These are phyloP conservation scores for Scenedesmus sp. DNA, from an alignment of 163 green algal species.

Conservation along the genomic window DNA sequence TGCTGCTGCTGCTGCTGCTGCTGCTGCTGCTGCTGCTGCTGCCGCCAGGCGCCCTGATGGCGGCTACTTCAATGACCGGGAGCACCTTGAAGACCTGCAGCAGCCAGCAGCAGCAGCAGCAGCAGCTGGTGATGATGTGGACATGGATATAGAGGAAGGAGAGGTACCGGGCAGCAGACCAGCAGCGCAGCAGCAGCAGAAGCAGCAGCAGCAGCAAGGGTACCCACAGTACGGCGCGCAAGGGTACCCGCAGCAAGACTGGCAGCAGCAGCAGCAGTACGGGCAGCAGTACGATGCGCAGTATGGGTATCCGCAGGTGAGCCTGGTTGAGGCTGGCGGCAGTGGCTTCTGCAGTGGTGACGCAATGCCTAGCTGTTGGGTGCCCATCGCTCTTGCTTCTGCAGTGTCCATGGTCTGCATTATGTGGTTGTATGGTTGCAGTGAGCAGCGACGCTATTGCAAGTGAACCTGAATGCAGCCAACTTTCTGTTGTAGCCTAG, in stretches of 20 bases:
- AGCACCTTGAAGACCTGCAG: constrained; percentile 49
- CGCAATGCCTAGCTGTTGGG: background rate
- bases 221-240: constrained; percentile 4
- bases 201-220: constrained; percentile 21
- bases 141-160: constrained; percentile 75
- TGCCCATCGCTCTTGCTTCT: too few species aligned
- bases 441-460: background rate
- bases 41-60: constrained; percentile 47
- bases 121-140: constrained; percentile 56
- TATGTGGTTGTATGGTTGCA: background rate
- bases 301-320: constrained; percentile 34
- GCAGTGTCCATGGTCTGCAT: background rate
- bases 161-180: constrained; percentile 46
- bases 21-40: background rate
- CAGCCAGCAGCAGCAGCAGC: constrained; percentile 3
- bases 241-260: constrained; percentile 19
- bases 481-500: too few species aligned
- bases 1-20: background rate
- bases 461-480: too few species aligned
- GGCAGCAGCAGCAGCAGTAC: constrained; percentile 5
- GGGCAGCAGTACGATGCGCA: constrained; percentile 22
- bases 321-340: background rate
- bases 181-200: background rate
- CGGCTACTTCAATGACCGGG: constrained; percentile 68
- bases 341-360: background rate